Percentiles rank a stretch among this genome's conserved stretches.
Evolutionary conservation across 345 rosid species (phyloP).

Genomic region (Syzygium grande): DNA sequence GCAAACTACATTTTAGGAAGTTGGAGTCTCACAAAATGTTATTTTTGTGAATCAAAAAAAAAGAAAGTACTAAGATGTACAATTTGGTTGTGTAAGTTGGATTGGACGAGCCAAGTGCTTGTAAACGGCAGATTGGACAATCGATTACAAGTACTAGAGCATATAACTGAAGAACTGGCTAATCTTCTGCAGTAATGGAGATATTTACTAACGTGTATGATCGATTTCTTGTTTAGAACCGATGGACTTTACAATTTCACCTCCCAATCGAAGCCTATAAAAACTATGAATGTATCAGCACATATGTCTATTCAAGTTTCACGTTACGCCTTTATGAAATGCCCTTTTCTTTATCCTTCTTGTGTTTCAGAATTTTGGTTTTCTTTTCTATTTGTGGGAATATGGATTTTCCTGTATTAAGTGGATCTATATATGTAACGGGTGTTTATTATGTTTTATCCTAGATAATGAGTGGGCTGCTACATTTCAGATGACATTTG

Average conservation of each 20-base stretch:
- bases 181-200: neutral
- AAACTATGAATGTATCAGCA: neutral
- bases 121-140: neutral
- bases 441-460: neutral
- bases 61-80: too few species aligned
- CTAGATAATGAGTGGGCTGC: neutral
- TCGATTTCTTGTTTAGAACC: neutral
- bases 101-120: neutral
- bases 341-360: neutral
- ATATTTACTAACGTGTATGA: neutral
- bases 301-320: neutral
- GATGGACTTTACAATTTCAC: neutral
- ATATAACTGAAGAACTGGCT: neutral
- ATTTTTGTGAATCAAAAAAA: too few species aligned
- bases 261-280: neutral
- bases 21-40: neutral
- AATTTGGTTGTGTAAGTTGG: too few species aligned
- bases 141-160: neutral
- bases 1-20: neutral
- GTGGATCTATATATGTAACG: neutral
- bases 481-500: slow-evolving; percentile 78
- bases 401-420: neutral
- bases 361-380: neutral
- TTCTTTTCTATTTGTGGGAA: neutral
- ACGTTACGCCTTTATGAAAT: neutral